Evolutionary conservation across 495 filamentous ascomycete species (phyloP).

Genomic region (Penicillium coprophilum): DNA sequence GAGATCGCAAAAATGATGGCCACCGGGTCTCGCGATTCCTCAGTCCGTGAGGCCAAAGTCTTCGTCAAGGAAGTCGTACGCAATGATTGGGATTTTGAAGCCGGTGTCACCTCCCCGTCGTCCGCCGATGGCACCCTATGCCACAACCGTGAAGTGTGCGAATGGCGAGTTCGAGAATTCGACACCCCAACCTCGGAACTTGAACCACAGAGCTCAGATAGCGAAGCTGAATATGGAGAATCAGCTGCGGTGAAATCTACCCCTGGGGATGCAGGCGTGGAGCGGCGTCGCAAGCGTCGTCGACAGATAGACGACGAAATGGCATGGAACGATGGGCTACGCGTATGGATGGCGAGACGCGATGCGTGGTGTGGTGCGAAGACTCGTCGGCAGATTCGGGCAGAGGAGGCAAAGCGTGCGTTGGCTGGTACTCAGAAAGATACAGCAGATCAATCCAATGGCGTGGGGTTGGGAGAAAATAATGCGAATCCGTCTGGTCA

Average conservation of each 20-base stretch:
- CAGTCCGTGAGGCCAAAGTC: slow-evolving; percentile 44
- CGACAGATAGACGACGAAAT: slow-evolving; percentile 68
- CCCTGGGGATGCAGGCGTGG: slow-evolving; percentile 29
- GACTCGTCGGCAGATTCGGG: slow-evolving; percentile 32
- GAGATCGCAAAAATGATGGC: slow-evolving; percentile 20
- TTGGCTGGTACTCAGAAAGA: not conserved
- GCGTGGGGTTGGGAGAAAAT: slow-evolving; percentile 8
- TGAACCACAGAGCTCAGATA: slow-evolving; percentile 36
- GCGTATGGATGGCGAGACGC: slow-evolving; percentile 69
- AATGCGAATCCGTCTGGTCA: slow-evolving; percentile 12
- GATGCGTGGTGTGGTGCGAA: slow-evolving; percentile 86
- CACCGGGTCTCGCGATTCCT: slow-evolving; percentile 40
- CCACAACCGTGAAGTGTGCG: slow-evolving; percentile 33
- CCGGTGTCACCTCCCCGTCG: slow-evolving; percentile 23
- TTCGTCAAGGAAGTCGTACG: slow-evolving; percentile 45
- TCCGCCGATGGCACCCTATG: slow-evolving; percentile 23
- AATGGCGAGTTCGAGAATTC: slow-evolving; percentile 47
- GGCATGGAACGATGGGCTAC: slow-evolving; percentile 78
- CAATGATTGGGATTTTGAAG: slow-evolving; percentile 45
- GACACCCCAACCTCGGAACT: slow-evolving; percentile 47
- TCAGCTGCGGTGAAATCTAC: slow-evolving; percentile 7
- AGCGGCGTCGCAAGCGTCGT: slow-evolving; percentile 59
- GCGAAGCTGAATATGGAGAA: slow-evolving; percentile 17
- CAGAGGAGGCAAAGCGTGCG: slow-evolving; percentile 20
- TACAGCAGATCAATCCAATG: slow-evolving; percentile 7